Evolutionary conservation across 768 basidiomycete genomes (phyloP), one percentile per base, ranked within the genome.

Genomic region (Gyrodon lividus): DNA sequence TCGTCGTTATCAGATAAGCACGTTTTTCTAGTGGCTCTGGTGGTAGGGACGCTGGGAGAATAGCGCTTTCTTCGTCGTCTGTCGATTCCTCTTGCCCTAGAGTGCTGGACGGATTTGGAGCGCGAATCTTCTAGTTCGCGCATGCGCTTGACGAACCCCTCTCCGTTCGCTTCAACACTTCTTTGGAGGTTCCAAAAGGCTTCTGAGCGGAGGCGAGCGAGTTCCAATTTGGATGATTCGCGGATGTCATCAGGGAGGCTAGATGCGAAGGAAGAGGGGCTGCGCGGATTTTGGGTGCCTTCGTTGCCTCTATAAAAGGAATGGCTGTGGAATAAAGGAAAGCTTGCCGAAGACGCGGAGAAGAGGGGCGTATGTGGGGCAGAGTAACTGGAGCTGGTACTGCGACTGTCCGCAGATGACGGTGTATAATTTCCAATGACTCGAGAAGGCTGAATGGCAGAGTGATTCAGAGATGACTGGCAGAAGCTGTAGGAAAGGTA

Each of bases 121-220:
- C 81, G 73, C 22, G 74, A 73, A 43, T 74, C 68, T 65, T 89
- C 87, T 62, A 82, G 85, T 56, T 87, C 82, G 49, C 83, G 83
- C 87, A 89, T 89, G 46, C 83, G 82, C 50, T 74, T 78, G 12
- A 89, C 77, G 43, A 89, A 75, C 6, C 82, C 80, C 58, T 89
- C 86, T 17, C 83, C 85, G 55, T 73, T 81, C 57, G 86, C 80
- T 24, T 74, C 74, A 19, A 89, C 74, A 55, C 79, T 86, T 59
- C 76, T 74, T 39, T 75, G 81, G 34, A 89, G 77, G 56, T 87
- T 84, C 67, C 77, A 75, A 53, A 87, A 86, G 5, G 87, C 87
- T 50, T 73, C 74, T 0, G 84, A 81, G 50, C 81, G 80, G 43
- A 87, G 70, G 37, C 72, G 75, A 30, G 65, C 66, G 5, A 81